Conservation (phyloP, 495 filamentous ascomycete species). For the Delitschia confertaspora region DNA sequence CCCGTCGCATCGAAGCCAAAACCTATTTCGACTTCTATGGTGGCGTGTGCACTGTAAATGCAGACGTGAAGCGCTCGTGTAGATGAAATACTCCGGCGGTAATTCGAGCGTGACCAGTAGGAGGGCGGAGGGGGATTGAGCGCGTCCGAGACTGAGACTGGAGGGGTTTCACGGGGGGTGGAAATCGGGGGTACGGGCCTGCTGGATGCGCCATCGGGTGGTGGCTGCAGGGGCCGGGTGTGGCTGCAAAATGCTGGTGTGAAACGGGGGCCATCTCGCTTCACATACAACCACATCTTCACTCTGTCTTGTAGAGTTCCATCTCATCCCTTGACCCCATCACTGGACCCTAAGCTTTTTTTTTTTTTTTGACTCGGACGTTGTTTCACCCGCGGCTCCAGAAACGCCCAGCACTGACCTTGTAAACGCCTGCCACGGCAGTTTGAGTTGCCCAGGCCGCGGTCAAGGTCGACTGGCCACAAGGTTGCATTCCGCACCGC, state of each 20-base stretch:
- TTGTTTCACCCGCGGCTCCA: slow-evolving; percentile 24
- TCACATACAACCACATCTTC: not conserved
- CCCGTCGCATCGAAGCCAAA: slow-evolving; percentile 14
- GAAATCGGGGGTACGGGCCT: not conserved
- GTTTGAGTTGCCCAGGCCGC: slow-evolving; percentile 5
- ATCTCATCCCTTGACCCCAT: slow-evolving; percentile 18
- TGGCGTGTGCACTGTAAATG: too few relatives aligned
- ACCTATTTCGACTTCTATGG: too few relatives aligned
- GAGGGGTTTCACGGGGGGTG: not conserved
- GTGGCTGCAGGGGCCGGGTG: not conserved
- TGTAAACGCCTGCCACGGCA: slow-evolving; percentile 5
- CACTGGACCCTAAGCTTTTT: slow-evolving; percentile 11
- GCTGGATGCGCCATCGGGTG: not conserved
- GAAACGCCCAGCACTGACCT: slow-evolving; percentile 15
- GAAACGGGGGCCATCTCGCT: too few relatives aligned
- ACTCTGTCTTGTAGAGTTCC: not conserved
- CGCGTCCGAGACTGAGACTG: too few relatives aligned
- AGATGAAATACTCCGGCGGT: too few relatives aligned
- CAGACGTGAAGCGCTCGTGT: too few relatives aligned
- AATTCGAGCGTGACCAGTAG: too few relatives aligned
- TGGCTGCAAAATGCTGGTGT: too few relatives aligned
- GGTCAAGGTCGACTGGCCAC: slow-evolving; percentile 8
- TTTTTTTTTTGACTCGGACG: too few relatives aligned
- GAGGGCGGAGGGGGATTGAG: too few relatives aligned
- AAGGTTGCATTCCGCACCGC: slow-evolving; percentile 22